A percentile compares a stretch with the other conserved stretches of the same genome.
These are phyloP conservation scores for Ananas comosus DNA, from an alignment of 176 grass and related monocot species.

Conservation along the genomic window DNA sequence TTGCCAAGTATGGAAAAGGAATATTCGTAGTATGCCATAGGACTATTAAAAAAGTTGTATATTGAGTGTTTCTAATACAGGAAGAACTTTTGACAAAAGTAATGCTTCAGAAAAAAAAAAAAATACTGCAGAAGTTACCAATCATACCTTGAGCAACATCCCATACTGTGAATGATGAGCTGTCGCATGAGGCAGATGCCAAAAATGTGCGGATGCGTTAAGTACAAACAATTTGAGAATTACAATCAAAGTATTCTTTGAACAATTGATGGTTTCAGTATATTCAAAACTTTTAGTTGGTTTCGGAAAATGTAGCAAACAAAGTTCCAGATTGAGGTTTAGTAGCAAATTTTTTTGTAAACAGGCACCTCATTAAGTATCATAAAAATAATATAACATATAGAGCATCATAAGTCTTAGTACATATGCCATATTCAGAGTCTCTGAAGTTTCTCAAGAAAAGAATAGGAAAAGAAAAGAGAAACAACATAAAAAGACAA, in stretches of 20 bases:
- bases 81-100: background rate
- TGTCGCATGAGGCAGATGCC: constrained; percentile 71
- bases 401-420: background rate
- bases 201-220: constrained; percentile 75
- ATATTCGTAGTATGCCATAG: too few species aligned
- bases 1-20: too few species aligned
- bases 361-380: background rate
- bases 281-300: background rate
- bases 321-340: constrained; percentile 1
- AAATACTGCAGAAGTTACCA: background rate
- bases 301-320: background rate
- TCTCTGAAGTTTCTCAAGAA: background rate
- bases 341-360: background rate
- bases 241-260: constrained; percentile 5
- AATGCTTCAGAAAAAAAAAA: background rate
- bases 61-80: too few species aligned
- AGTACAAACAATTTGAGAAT: constrained; percentile 24
- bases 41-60: too few species aligned
- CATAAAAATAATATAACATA: background rate
- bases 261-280: background rate
- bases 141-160: constrained; percentile 80
- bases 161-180: constrained; percentile 95
- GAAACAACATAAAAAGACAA: background rate
- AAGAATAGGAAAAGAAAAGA: constrained; percentile 2
- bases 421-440: background rate